phyloP scores from a whole-genome alignment of 2,329 filamentous ascomycete genomes.

The Botrytis fragariae region DNA sequence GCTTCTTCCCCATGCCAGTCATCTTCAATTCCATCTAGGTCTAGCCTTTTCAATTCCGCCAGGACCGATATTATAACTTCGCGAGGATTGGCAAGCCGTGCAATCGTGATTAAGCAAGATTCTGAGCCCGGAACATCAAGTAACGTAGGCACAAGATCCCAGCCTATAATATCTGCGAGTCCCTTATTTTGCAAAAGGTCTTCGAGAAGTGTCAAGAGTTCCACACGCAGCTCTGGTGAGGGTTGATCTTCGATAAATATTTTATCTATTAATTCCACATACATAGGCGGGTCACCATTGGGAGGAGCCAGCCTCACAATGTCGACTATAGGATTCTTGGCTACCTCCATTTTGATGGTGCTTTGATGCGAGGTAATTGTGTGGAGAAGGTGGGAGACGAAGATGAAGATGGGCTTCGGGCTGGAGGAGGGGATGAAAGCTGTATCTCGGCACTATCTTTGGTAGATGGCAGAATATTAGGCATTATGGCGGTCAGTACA shows the following conservation, averaged over 20 bases:
- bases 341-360: background rate
- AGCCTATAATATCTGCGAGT: constrained; percentile 74
- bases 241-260: background rate
- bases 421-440: background rate
- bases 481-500: background rate
- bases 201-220: constrained; percentile 62
- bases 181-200: constrained; percentile 64
- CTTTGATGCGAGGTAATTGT: background rate
- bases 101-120: constrained; percentile 69
- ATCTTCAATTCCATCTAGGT: constrained; percentile 44
- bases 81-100: constrained; percentile 73
- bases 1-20: constrained; percentile 25
- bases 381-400: background rate
- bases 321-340: background rate
- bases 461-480: background rate
- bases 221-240: background rate
- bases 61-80: constrained; percentile 81
- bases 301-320: background rate
- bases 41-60: constrained; percentile 63
- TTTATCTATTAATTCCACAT: background rate
- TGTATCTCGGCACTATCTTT: background rate
- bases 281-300: background rate
- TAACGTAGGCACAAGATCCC: constrained; percentile 77
- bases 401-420: background rate
- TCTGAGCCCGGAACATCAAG: constrained; percentile 67